phyloP scores from a whole-genome alignment of 768 basidiomycete genomes.

The Zangia roseola region DNA sequence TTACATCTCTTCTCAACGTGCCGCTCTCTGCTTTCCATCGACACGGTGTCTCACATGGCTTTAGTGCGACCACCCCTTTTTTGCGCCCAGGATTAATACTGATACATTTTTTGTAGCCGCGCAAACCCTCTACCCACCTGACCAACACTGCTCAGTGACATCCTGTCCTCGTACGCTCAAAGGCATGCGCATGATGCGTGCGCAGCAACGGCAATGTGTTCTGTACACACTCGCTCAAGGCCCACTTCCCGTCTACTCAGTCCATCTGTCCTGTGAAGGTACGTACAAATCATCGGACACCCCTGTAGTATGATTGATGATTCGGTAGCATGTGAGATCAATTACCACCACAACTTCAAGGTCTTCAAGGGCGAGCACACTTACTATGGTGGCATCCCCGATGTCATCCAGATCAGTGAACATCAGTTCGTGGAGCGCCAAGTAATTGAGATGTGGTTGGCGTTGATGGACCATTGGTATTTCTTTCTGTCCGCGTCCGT shows the following conservation, averaged over 20 bases:
- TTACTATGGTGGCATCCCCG: not conserved
- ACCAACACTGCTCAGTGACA: not conserved
- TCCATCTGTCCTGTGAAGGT: slow-evolving; percentile 4
- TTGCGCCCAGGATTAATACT: too few relatives aligned
- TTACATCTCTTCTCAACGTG: not conserved
- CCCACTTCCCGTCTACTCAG: not conserved
- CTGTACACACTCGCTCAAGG: not conserved
- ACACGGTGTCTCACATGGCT: not conserved
- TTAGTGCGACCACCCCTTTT: not conserved
- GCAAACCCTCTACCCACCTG: not conserved
- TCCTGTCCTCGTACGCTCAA: not conserved
- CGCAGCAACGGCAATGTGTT: not conserved
- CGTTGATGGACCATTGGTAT: slow-evolving; percentile 1
- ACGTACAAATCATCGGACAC: not conserved
- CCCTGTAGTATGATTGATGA: not conserved
- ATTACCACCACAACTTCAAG: slow-evolving; percentile 5
- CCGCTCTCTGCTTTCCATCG: not conserved
- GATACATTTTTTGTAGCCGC: not conserved
- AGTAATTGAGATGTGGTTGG: slow-evolving; percentile 1
- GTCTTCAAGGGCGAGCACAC: not conserved
- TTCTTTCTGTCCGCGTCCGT: not conserved
- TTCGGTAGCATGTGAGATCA: not conserved
- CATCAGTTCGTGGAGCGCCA: slow-evolving; percentile 2
- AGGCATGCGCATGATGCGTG: slow-evolving; percentile 4
- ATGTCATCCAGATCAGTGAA: not conserved